Evolutionary conservation across 345 rosid genomes (phyloP), one percentile per base, ranked within the genome.

Genomic region (Moringa oleifera): DNA sequence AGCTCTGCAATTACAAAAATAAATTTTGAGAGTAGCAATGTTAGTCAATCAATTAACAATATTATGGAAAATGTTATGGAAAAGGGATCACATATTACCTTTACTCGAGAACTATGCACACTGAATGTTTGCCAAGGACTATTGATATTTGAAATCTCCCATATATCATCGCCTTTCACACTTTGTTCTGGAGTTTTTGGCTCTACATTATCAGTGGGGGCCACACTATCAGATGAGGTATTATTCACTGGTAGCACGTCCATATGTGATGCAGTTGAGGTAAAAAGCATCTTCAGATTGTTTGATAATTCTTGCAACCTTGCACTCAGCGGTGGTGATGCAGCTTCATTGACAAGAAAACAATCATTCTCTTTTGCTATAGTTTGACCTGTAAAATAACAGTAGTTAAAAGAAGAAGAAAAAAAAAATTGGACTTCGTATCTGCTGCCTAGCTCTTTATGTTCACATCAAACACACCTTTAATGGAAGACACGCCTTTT

Each of bases 291-390:
- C 71, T 84, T 88, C 81, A 88, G 45, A 59, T 53, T 80, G 57
- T 79, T 86, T 6, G 87, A 78, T 61, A 88, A 23, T 58, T 84
- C 85, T 36, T 71, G 81, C 57, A 90, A 69, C 41, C 74, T 75
- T 41, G 73, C 51, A 69, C 84, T 80, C 20, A 88, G 65, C 0
- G 84, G 87, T 23, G 93, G 93, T 25, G 91, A 84, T 55, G 49
- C 55, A 64, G 53, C 70, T 63, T 61, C 64, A 23, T 80, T 67
- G 58, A 66, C 63, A 19, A 75, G 47, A 23, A 51, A 24, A 57
- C 20, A 23, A 9, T 58, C 69, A 73, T 84, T 88, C 71, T 84
- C 92, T 71, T 79, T 79, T 16, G 79, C 83, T 36, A 72, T 49
- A 7, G 51, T 61, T 61, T 28, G 59, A 64, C 73, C 88, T 81